phyloP scores from a whole-genome alignment of 73 alveolate species.

The Paramecium biaurelia region DNA sequence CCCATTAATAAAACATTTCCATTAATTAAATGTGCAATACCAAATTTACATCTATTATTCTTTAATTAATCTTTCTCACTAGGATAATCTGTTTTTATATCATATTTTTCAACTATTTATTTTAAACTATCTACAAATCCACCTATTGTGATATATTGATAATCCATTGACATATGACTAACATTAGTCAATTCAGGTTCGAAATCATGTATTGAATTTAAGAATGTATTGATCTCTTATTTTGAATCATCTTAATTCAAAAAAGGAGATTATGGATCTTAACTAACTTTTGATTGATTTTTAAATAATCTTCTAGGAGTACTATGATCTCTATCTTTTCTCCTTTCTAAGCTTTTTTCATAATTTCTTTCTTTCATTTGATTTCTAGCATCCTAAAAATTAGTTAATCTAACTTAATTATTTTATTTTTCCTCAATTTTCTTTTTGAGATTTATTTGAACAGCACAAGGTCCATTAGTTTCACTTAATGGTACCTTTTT shows the following conservation, averaged over 20 bases:
- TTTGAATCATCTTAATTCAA: constrained; percentile 8
- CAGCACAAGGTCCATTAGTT: constrained; percentile 21
- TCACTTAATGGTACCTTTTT: constrained; percentile 18
- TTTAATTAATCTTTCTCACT: constrained; percentile 44
- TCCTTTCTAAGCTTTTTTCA: constrained; percentile 28
- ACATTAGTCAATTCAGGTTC: not conserved
- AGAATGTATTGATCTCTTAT: not conserved
- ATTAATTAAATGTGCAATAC: constrained; percentile 60
- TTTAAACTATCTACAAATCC: constrained; percentile 42
- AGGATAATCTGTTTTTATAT: constrained; percentile 25
- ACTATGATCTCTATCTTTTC: constrained; percentile 37
- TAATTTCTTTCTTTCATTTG: constrained; percentile 24
- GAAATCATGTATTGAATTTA: constrained; percentile 36
- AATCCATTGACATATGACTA: constrained; percentile 35
- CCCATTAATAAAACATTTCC: constrained; percentile 78
- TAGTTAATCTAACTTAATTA: constrained; percentile 7
- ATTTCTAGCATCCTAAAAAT: constrained; percentile 36
- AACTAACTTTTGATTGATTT: not conserved
- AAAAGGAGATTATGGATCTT: constrained; percentile 40
- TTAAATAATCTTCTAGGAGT: constrained; percentile 49
- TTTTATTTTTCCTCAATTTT: constrained; percentile 24
- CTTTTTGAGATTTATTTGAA: constrained; percentile 1
- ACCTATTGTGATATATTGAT: constrained; percentile 1
- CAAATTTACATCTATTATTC: constrained; percentile 70
- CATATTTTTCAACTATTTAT: constrained; percentile 42